Evolutionary conservation across 768 basidiomycete genomes (phyloP).

Genomic region (Gyrodon lividus): DNA sequence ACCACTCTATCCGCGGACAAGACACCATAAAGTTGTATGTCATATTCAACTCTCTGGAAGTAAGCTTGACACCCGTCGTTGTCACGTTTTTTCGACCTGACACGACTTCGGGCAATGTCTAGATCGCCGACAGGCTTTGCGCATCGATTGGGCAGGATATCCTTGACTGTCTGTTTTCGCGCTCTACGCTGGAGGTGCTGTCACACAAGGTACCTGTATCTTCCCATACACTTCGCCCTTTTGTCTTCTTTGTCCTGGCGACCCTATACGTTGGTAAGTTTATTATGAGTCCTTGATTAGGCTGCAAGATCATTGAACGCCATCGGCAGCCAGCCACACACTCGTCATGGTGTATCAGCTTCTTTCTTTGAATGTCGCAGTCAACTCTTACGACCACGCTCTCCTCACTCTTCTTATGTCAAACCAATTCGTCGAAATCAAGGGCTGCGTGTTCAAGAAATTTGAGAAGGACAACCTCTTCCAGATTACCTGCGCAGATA

Average conservation of each 20-base stretch:
- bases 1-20: conserved; percentile 95
- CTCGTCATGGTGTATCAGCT: conserved; percentile 97
- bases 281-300: background rate
- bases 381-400: conserved; percentile 97
- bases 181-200: conserved; percentile 78
- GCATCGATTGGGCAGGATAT: conserved; percentile 98
- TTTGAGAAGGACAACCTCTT: conserved; percentile 99
- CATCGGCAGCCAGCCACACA: conserved; percentile 70
- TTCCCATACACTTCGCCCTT: conserved; percentile 69
- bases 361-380: conserved; percentile 92
- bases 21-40: conserved; percentile 99
- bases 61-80: conserved; percentile 38
- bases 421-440: conserved; percentile 99
- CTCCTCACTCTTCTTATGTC: conserved; percentile 91
- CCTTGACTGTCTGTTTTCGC: conserved; percentile 92
- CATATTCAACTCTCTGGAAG: conserved; percentile 98
- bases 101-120: background rate
- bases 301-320: background rate
- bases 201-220: conserved; percentile 62
- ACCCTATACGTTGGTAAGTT: conserved; percentile 76
- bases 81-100: background rate
- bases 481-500: conserved; percentile 98
- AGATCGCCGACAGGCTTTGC: conserved; percentile 95
- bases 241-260: conserved; percentile 82
- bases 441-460: conserved; percentile 98